Evolutionary conservation across 441 rosid species (phyloP), one percentile per base, ranked within the genome.

Genomic region (Populus hybrid): DNA sequence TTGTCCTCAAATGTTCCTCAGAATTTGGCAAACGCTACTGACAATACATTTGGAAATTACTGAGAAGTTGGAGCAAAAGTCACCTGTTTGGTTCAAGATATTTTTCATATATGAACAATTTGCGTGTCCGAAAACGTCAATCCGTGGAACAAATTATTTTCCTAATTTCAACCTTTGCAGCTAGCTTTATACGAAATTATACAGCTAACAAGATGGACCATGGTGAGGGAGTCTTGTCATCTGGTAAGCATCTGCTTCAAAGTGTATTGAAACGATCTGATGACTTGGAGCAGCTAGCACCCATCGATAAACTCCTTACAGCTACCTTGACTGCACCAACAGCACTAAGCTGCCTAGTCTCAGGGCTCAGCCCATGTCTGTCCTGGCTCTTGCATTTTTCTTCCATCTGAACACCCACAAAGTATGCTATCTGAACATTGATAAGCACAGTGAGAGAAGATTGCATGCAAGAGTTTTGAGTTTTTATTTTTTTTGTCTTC

Each of bases 241-340:
- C 63, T 82, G 26, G 45, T 31, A 74, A 64, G 28, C 81, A 64
- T 31, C 40, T 23, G 79, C 74, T 38, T 66, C 45, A 64, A 64
- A 63, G 81, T 40, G 84, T 72, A 16, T 50, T 29, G 42, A 72
- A 18, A 71, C 23, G 61, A 28, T 71, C 63, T 24, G 80, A 83
- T 12, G 88, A 79, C 70, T 73, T 77, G 28, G 95, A 91, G 35
- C 91, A 74, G 78, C 90, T 81, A 29, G 90, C 86, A 68, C 84
- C 85, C 81, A 92, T 89, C 8, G 91, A 89, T 74, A 74, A 82
- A 77, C 92, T 91, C 85, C 99, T 88, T 42, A 95, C 92, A 3
- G 99, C 99, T 31, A 95, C 93, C 83, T 89, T 93, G 21, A 92
- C 92, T 2, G 97, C 91, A 66, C 94, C 99, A 2, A 95, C 93